Evolutionary conservation across 352 stramenopile species (phyloP).

Genomic region (Phytopythium vexans): DNA sequence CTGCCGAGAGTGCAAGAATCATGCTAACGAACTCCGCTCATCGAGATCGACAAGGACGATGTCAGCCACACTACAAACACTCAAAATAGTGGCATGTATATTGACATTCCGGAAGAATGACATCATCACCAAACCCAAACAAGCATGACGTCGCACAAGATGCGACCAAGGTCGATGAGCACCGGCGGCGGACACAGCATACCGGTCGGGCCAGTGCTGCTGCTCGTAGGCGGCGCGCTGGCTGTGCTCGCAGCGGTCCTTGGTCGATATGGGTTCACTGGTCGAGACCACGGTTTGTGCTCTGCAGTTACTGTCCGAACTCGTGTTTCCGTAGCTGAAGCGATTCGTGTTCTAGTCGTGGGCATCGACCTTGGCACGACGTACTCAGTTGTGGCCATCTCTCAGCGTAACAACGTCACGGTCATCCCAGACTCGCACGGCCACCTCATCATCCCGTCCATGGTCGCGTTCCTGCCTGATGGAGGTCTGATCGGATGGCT

Average conservation of each 20-base stretch:
- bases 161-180: background rate
- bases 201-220: constrained; percentile 35
- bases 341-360: constrained; percentile 28
- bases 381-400: constrained; percentile 75
- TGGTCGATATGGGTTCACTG: constrained; percentile 51
- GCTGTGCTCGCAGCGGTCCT: constrained; percentile 45
- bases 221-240: constrained; percentile 35
- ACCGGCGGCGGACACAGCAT: constrained; percentile 3
- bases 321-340: background rate
- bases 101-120: background rate
- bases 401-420: constrained; percentile 58
- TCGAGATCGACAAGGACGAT: no score
- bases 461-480: constrained; percentile 51
- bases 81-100: background rate
- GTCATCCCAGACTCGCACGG: constrained; percentile 51
- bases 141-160: background rate
- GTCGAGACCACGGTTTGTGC: constrained; percentile 44
- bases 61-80: background rate
- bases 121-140: background rate
- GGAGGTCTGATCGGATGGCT: constrained; percentile 25
- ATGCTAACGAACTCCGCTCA: no score
- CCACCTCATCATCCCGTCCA: constrained; percentile 56
- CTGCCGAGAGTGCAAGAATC: no score
- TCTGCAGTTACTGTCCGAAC: background rate
- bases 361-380: constrained; percentile 76